Base-by-base conservation (phyloP, 805 yeast genomes). In the Candida sakaeoensis region DNA sequence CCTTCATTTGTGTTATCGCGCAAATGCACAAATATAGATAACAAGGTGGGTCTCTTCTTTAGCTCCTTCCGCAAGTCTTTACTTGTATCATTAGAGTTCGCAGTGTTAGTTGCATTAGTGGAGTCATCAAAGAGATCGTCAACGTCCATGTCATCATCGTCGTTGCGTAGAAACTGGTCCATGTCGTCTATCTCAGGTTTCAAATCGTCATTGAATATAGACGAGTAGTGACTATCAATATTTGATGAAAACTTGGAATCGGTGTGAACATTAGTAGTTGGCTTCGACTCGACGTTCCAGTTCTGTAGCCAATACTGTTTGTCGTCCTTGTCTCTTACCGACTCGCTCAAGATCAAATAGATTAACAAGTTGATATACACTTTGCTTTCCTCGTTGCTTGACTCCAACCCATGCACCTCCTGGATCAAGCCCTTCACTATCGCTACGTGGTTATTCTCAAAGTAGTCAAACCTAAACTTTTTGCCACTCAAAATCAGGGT, bases 211-310 rank as follows among this genome's bases (percentile, higher is more conserved):
- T 52, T 51, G 36, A 61, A 42, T 13, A 42, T 38, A 8, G 45
- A 33, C 2, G 61, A 54, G 36, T 52, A 61, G 40, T 61, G 64
- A 19, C 33, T 41, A 28, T 58, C 63, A 42, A 58, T 49, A 9
- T 50, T 33, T 10, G 44, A 31, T 7, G 19, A 38, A 44, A 57
- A 60, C 25, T 28, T 26, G 2, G 19, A 32, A n/a, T 48, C 47
- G 4, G 16, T 15, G 6, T 21, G 24, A 21, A 7, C 24, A 21
- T 21, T 21, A 30, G 4, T 12, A 15, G 15, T 17, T 25, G 29
- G 6, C 26, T 15, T 13, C 13, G 18, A n/a, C n/a, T 39, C 35
- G 21, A 5, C 17, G 5, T 10, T 16, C 17, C 27, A 19, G n/a
- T 26, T 19, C 5, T 32, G 16, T 21, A 46, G 40, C 66, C 66